These are phyloP conservation scores for thale cress (Arabidopsis thaliana) DNA, from an alignment of 345 rosid genomes.

Conservation along the genomic window DNA sequence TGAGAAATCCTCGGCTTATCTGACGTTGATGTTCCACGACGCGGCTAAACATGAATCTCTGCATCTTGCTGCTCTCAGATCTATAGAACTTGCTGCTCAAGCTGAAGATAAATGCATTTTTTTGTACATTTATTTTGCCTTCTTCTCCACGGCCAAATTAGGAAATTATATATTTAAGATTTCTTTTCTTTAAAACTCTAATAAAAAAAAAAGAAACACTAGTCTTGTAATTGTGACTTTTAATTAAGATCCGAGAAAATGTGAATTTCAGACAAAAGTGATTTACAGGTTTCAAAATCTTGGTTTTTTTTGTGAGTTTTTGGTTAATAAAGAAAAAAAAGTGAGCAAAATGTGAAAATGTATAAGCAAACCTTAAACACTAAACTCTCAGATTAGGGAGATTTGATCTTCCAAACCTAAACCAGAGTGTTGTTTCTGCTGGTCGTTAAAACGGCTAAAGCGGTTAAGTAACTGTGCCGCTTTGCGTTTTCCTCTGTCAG, in stretches of 20 bases:
- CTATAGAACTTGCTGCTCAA: background rate
- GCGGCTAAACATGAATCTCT: background rate
- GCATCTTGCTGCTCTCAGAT: background rate
- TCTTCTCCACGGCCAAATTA: background rate
- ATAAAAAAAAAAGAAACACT: too few species aligned
- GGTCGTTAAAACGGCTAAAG: constrained; percentile 66
- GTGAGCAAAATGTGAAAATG: background rate
- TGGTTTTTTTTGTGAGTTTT: background rate
- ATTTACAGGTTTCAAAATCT: constrained; percentile 9
- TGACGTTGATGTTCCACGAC: background rate
- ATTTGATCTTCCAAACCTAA: constrained; percentile 33
- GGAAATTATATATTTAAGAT: background rate
- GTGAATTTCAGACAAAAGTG: background rate
- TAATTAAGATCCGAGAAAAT: background rate
- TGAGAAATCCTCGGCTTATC: background rate
- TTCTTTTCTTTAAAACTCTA: too few species aligned
- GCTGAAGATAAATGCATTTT: too few species aligned
- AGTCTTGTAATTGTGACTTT: background rate
- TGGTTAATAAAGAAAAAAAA: background rate
- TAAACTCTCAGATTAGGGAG: constrained; percentile 29
- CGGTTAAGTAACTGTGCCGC: constrained; percentile 85
- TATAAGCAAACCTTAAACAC: background rate
- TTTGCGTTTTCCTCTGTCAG: constrained; percentile 89
- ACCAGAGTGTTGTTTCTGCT: constrained; percentile 59
- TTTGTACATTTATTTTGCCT: background rate